Conservation (phyloP, 2,329 filamentous ascomycete genomes). For the Hypoxylon sp. region DNA sequence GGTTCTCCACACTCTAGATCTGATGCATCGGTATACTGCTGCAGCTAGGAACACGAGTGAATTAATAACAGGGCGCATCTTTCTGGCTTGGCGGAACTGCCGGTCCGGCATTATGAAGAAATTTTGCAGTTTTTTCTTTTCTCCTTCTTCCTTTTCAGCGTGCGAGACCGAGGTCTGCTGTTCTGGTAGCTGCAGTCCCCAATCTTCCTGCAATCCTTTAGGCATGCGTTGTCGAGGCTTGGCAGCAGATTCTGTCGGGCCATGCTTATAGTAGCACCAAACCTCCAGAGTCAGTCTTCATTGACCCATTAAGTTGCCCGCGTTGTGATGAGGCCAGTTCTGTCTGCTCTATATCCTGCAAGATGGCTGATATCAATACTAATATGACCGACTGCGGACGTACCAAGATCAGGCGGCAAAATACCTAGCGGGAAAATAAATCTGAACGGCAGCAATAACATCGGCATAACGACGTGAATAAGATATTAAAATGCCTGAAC, state of each 20-base stretch:
- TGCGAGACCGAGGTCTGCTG: constrained; percentile 18
- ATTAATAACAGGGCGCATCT: constrained; percentile 24
- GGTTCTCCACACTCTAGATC: constrained; percentile 50
- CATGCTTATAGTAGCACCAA: not conserved
- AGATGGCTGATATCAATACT: constrained; percentile 23
- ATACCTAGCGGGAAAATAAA: constrained; percentile 27
- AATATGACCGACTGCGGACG: constrained; percentile 31
- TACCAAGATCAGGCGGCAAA: constrained; percentile 30
- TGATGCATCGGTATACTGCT: constrained; percentile 25
- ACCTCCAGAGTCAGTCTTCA: not conserved
- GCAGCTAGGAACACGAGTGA: constrained; percentile 35
- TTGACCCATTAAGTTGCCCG: not conserved
- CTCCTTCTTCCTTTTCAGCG: constrained; percentile 3
- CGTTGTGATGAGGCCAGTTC: constrained; percentile 6
- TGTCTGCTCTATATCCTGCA: not conserved
- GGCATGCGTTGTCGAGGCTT: constrained; percentile 4
- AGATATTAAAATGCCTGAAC: not conserved
- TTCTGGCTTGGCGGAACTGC: constrained; percentile 30
- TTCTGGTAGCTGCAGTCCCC: not conserved
- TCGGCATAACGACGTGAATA: constrained; percentile 18
- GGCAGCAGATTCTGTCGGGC: not conserved
- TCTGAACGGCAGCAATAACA: constrained; percentile 20
- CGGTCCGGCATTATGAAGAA: constrained; percentile 35
- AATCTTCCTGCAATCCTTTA: not conserved
- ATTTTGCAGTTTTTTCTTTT: constrained; percentile 10